Evolutionary conservation across 1,284 basidiomycete species (phyloP).

Genomic region (Pseudomicrostroma phylloplanum): DNA sequence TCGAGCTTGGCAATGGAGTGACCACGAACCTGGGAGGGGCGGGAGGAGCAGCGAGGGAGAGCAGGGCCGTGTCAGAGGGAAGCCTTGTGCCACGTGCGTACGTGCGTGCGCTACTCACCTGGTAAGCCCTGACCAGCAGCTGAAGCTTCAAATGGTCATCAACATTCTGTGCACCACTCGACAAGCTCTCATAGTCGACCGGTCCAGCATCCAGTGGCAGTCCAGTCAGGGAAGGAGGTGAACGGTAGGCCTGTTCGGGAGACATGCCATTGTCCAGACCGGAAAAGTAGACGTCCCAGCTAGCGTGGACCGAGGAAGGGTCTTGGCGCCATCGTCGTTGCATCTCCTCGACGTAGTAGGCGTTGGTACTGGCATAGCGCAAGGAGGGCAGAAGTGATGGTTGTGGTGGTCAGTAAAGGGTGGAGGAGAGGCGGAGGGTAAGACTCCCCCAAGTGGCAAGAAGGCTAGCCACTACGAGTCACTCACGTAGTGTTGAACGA

Average conservation of each 20-base stretch:
- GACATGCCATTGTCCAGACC: constrained; percentile 84
- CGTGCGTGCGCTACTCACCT: too few species aligned
- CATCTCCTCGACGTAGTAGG: constrained; percentile 87
- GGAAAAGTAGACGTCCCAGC: constrained; percentile 91
- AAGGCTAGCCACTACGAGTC: not conserved
- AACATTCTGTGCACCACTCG: constrained; percentile 64
- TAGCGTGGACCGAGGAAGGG: constrained; percentile 82
- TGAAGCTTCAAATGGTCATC: constrained; percentile 86
- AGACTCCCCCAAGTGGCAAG: not conserved
- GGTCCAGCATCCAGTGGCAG: constrained; percentile 74
- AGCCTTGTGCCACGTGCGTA: not conserved
- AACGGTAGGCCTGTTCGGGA: constrained; percentile 75
- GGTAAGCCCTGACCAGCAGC: constrained; percentile 75
- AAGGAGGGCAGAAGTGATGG: not conserved
- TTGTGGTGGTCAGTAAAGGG: not conserved
- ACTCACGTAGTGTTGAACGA: constrained; percentile 25
- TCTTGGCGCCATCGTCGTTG: constrained; percentile 54
- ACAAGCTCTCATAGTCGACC: constrained; percentile 59
- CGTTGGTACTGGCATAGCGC: constrained; percentile 63
- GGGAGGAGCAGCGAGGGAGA: not conserved
- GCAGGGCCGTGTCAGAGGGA: not conserved
- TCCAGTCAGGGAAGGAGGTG: constrained; percentile 64
- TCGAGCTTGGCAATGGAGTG: constrained; percentile 94
- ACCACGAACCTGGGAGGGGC: constrained; percentile 97
- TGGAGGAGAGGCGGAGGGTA: too few species aligned